Evolutionary conservation across 257 asterid genomes (phyloP).

Genomic region (Paulownia fortunei): DNA sequence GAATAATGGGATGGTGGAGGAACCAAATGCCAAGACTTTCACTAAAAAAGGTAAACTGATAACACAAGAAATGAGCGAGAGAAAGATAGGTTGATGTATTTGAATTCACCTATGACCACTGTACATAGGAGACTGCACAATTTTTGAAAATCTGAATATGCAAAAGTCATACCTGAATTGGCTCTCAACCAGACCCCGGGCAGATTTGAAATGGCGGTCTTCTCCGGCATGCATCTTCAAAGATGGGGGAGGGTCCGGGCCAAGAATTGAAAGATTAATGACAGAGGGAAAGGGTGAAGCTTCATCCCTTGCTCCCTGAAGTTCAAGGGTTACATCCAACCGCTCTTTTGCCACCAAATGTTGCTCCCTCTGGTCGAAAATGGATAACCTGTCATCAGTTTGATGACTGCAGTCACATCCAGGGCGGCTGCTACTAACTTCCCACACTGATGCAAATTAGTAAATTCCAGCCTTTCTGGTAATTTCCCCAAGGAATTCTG

Average conservation of each 20-base stretch:
- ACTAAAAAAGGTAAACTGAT: neutral
- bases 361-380: constrained; percentile 48
- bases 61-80: neutral
- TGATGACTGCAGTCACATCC: constrained; percentile 35
- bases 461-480: constrained; percentile 52
- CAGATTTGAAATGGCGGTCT: constrained; percentile 51
- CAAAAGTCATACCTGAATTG: constrained; percentile 64
- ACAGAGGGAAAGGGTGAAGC: constrained; percentile 55
- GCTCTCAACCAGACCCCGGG: constrained; percentile 49
- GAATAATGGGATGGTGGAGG: constrained; percentile 1
- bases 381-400: constrained; percentile 35
- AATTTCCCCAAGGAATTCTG: constrained; percentile 36
- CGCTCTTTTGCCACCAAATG: constrained; percentile 49
- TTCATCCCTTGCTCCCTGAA: constrained; percentile 48
- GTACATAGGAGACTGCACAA: constrained; percentile 6
- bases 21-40: neutral
- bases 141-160: neutral
- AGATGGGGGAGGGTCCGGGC: constrained; percentile 49
- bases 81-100: neutral
- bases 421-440: constrained; percentile 82
- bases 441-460: constrained; percentile 66
- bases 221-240: constrained; percentile 39
- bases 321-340: constrained; percentile 69
- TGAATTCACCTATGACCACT: neutral
- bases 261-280: constrained; percentile 58